Percentiles rank a stretch among this genome's conserved stretches.
These are phyloP conservation scores for Sonneratia caseolaris DNA, from an alignment of 345 rosid species.

Conservation along the genomic window DNA sequence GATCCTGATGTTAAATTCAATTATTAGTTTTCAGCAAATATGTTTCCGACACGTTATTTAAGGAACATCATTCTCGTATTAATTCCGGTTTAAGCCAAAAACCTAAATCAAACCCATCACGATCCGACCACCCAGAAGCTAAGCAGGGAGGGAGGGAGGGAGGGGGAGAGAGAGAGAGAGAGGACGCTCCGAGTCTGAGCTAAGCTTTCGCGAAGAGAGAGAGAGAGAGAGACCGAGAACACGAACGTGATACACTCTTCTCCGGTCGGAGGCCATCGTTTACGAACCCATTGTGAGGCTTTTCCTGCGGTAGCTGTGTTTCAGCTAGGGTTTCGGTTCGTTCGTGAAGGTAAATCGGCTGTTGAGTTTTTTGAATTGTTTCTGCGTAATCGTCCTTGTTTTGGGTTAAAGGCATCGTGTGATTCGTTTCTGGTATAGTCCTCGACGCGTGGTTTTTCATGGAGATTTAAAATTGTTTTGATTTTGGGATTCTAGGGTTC, in stretches of 20 bases:
- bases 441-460: background rate
- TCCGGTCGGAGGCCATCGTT: background rate
- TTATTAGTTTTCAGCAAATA: too few species aligned
- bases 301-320: background rate
- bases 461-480: background rate
- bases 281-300: background rate
- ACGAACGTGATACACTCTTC: background rate
- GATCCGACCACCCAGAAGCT: background rate
- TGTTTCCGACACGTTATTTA: too few species aligned
- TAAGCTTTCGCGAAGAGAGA: background rate
- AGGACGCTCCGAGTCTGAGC: background rate
- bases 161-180: background rate
- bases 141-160: background rate
- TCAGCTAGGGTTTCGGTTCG: conserved; percentile 1
- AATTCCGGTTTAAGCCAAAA: background rate
- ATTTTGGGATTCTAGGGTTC: background rate
- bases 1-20: too few species aligned
- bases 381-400: background rate
- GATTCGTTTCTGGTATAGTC: background rate
- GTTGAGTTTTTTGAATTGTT: background rate
- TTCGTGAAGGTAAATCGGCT: background rate
- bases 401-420: background rate
- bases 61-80: too few species aligned
- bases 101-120: background rate
- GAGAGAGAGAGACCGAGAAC: background rate